Conservation (phyloP, 2,329 filamentous ascomycete genomes). For the Botrytis pseudocinerea region DNA sequence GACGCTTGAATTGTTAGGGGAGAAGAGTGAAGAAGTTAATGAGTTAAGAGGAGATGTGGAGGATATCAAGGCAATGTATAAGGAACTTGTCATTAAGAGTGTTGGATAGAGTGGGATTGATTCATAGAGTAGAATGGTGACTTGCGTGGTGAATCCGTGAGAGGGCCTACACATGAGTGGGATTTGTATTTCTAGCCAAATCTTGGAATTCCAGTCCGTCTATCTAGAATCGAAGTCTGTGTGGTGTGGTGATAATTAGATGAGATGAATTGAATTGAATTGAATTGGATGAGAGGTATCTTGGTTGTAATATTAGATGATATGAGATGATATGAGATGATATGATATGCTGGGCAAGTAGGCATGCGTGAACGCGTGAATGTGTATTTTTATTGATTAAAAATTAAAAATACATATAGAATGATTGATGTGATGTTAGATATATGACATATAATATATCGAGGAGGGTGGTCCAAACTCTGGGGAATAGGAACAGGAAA, state of each 20-base stretch:
- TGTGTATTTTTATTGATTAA: background rate
- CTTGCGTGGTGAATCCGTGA: background rate
- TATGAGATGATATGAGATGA: no score
- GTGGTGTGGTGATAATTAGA: background rate
- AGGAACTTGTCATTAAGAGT: constrained; percentile 66
- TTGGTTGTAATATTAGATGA: background rate
- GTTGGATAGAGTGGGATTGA: background rate
- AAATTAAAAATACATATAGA: background rate
- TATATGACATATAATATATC: no score
- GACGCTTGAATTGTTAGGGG: constrained; percentile 89
- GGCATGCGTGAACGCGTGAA: no score
- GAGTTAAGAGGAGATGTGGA: constrained; percentile 85
- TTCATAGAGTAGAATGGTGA: background rate
- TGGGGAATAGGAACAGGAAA: no score
- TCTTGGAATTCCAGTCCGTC: background rate
- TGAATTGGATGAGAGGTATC: background rate
- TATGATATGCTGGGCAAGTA: no score
- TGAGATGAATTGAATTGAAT: background rate
- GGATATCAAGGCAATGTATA: constrained; percentile 95
- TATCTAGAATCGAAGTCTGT: background rate
- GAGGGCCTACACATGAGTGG: background rate
- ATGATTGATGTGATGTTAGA: background rate
- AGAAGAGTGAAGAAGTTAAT: constrained; percentile 94
- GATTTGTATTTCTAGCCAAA: background rate
- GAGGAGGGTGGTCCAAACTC: no score